phyloP scores from a whole-genome alignment of 148 eudicot genomes.

The Persicaria maculosa region DNA sequence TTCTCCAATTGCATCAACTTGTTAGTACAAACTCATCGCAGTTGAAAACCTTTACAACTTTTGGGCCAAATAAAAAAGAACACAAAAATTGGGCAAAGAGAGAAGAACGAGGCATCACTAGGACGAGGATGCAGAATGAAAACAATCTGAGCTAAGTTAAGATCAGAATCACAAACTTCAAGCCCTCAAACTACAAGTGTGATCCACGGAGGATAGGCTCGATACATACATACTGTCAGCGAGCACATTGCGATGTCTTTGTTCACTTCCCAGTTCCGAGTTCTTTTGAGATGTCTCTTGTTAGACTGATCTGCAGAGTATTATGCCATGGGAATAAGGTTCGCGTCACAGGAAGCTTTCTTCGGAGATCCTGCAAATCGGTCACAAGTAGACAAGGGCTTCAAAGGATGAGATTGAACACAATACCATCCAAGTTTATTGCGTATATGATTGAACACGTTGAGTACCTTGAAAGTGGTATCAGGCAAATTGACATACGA shows the following conservation, averaged over 20 bases:
- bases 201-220: not conserved
- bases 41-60: not conserved
- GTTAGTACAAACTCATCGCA: not conserved
- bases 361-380: constrained; percentile 11
- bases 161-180: not conserved
- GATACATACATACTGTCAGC: not conserved
- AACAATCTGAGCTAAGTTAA: too few species aligned
- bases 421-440: not conserved
- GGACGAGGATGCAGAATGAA: too few species aligned
- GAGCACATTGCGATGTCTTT: not conserved
- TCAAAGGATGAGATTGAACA: not conserved
- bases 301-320: constrained; percentile 14
- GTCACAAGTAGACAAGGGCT: not conserved
- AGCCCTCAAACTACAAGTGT: not conserved
- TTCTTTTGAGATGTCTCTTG: constrained; percentile 13
- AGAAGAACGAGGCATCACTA: too few species aligned
- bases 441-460: too few species aligned
- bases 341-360: constrained; percentile 14
- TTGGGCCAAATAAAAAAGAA: not conserved
- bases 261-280: constrained; percentile 8
- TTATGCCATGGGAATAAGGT: constrained; percentile 15
- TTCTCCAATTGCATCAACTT: not conserved
- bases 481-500: constrained; percentile 83
- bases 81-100: too few species aligned
- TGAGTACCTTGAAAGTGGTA: constrained; percentile 86